phyloP scores from a whole-genome alignment of 352 stramenopile species.

The Phytophthora citricola region DNA sequence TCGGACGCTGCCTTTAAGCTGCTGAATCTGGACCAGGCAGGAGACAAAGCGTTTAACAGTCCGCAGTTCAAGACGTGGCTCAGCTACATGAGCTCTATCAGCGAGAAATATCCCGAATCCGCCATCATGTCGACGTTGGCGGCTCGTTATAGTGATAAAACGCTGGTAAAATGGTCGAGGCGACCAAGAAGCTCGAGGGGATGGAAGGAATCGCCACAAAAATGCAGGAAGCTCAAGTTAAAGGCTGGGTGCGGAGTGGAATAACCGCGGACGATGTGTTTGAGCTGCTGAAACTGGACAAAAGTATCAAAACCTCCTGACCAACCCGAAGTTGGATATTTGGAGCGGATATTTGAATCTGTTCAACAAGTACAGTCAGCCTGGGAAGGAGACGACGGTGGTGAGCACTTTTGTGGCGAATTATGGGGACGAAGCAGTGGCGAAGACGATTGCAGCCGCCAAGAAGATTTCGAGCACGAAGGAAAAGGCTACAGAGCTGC shows the following conservation, averaged over 20 bases:
- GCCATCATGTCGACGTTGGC: not conserved
- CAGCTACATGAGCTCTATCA: not conserved
- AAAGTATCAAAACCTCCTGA: not conserved
- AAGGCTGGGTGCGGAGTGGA: not conserved
- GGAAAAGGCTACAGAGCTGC: conserved; percentile 4
- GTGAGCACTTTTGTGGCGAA: not conserved
- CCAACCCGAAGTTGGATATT: not conserved
- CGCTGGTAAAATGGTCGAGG: not conserved
- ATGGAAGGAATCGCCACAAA: not conserved
- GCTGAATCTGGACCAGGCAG: not conserved
- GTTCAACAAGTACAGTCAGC: not conserved
- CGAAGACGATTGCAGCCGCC: conserved; percentile 10
- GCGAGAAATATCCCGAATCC: not conserved
- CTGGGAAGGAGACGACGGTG: not conserved
- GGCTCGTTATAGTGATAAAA: not conserved
- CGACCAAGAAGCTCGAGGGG: not conserved
- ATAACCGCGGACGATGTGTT: not conserved
- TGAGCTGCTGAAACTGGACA: not conserved
- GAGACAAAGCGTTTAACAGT: not conserved
- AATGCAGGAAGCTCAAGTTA: not conserved
- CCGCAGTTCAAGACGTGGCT: not conserved
- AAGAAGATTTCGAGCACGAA: conserved; percentile 3
- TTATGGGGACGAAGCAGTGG: conserved; percentile 3
- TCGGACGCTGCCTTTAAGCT: not conserved
- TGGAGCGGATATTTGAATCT: conserved; percentile 4